Conservation (phyloP, 2,329 filamentous ascomycete species). For the Elsinoe arachidis region DNA sequence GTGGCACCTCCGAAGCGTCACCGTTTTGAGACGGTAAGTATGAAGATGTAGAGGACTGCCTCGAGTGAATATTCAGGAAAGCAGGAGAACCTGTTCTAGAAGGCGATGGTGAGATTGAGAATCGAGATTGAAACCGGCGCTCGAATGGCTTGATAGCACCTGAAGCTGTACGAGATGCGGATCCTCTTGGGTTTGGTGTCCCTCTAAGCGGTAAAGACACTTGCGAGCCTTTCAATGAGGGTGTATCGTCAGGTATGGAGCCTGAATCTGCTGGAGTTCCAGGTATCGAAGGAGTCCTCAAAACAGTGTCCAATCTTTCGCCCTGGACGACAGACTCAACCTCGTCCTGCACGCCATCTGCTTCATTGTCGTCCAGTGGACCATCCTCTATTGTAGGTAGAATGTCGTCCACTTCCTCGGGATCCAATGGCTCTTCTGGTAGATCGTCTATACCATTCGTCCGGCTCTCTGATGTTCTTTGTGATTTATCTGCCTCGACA, state of each 20-base stretch:
- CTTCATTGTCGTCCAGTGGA: conserved; percentile 12
- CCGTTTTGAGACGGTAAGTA: conserved; percentile 53
- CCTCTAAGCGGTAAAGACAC: conserved; percentile 51
- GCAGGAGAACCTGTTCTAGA: conserved; percentile 69
- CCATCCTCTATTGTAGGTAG: conserved; percentile 15
- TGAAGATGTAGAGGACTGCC: conserved; percentile 70
- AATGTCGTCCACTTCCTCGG: conserved; percentile 25
- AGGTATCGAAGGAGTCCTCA: conserved; percentile 12
- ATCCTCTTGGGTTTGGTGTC: conserved; percentile 42
- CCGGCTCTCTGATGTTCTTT: conserved; percentile 14
- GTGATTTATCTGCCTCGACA: conserved; percentile 32
- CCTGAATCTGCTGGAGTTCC: conserved; percentile 59
- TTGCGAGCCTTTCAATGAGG: conserved; percentile 61
- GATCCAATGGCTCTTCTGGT: conserved; percentile 19
- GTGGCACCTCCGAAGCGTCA: conserved; percentile 41
- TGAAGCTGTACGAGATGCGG: conserved; percentile 59
- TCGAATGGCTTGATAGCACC: conserved; percentile 90
- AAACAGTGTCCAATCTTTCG: conserved; percentile 12
- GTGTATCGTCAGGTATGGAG: conserved; percentile 75
- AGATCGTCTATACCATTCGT: conserved; percentile 14
- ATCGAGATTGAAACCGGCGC: conserved; percentile 81
- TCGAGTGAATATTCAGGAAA: conserved; percentile 63
- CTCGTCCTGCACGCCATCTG: conserved; percentile 15
- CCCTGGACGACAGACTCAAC: conserved; percentile 16
- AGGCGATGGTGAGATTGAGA: conserved; percentile 53